A percentile compares a stretch with the other conserved stretches of the same genome.
Evolutionary conservation across 306 rosid genomes (phyloP).

Genomic region (Neltuma alba): DNA sequence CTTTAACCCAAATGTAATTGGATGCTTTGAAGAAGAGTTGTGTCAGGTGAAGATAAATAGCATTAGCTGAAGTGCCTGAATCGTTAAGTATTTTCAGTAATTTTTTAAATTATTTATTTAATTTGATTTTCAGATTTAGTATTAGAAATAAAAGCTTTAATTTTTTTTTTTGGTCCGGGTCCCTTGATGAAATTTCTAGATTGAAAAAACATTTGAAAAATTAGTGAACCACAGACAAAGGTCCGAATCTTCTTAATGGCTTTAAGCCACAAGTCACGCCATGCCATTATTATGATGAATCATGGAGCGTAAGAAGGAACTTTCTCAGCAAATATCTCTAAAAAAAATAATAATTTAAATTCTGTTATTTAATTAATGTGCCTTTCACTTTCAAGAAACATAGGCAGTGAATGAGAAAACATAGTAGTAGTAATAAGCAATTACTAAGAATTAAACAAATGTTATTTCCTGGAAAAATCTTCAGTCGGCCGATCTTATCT

Average conservation of each 20-base stretch:
- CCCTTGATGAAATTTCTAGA: background rate
- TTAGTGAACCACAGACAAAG: background rate
- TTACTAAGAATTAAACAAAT: constrained; percentile 1
- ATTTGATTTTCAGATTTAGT: too few relatives aligned
- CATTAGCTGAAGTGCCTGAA: too few relatives aligned
- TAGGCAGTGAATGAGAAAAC: background rate
- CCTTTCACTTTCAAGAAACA: constrained; percentile 33
- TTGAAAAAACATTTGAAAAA: background rate
- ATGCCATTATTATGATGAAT: background rate
- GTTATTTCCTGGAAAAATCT: constrained; percentile 1
- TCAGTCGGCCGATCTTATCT: constrained; percentile 6
- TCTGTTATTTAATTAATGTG: background rate
- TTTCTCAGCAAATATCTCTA: background rate
- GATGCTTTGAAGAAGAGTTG: too few relatives aligned
- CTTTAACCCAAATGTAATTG: too few relatives aligned
- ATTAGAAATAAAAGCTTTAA: too few relatives aligned
- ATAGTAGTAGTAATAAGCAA: background rate
- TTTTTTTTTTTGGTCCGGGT: too few relatives aligned
- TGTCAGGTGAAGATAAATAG: too few relatives aligned
- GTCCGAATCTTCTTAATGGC: background rate
- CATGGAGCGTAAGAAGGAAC: background rate
- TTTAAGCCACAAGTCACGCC: background rate
- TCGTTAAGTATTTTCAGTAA: too few relatives aligned
- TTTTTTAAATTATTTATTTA: too few relatives aligned
- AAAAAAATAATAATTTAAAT: background rate